Base-by-base conservation (phyloP, 768 basidiomycete genomes). In the Solioccasus polychromus region DNA sequence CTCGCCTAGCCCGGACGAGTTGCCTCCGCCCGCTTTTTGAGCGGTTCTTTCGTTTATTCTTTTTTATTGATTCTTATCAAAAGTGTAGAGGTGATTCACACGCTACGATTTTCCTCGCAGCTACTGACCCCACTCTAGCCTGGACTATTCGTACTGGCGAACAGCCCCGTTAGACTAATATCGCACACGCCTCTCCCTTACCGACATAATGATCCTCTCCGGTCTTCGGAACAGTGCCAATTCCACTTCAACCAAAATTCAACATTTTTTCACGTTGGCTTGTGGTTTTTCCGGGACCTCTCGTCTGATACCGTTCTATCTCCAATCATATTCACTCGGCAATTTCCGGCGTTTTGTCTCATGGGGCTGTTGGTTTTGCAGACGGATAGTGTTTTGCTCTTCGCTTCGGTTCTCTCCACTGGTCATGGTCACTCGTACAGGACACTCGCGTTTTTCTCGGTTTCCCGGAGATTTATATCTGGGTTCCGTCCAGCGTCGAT, bases 1-100 rank as follows among this genome's bases (percentile, higher is more conserved):
- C 72, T 88, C 85, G 47, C 88, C 88, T 14, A 88, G 83, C 57
- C 88, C 88, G 42, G 88, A 89, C 50, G 86, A 86, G 60, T 68
- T 90, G 38, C 88, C 88, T 36, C 77, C 80, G 49, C 85, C 85
- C 44, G 69, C 74, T 52, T 82, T 85, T 60, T 66, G 43, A 66
- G 62, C 62, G 64, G 68, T 70, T 41, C 75, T 64, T 75, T 63
- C 64, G n/a, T n/a, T n/a, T n/a, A n/a, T 41, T 57, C 47, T 44
- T 38, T 39, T 31, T 29, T 31, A 6, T 46, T 10, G 50, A 50
- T 54, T 54, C 37, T 34, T 19, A 54, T 52, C 61, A 58, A 61
- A 61, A 67, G 66, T 66, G 69, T 73, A 71, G 57, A 73, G 71
- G 72, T 74, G 17, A 50, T n/a, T 36, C 15, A n/a, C 35, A 3